Percentiles rank a stretch among this genome's conserved stretches.
phyloP scores from a whole-genome alignment of 768 basidiomycete genomes.

The Pisolithus sp. region DNA sequence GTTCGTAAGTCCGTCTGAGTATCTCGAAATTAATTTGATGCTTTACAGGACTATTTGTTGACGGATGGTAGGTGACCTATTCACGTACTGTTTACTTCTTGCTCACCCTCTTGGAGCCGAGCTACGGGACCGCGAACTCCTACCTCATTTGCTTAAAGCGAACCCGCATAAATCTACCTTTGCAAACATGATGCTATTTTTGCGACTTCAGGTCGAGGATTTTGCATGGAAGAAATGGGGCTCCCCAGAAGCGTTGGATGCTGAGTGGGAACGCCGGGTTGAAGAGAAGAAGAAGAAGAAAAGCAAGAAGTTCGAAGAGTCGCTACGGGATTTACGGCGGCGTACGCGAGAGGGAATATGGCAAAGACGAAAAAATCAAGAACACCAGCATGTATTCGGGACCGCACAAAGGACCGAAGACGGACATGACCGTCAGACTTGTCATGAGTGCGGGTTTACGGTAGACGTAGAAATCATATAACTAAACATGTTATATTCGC shows the following conservation, averaged over 20 bases:
- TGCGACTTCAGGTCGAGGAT: constrained; percentile 89
- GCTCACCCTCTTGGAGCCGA: constrained; percentile 54
- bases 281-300: constrained; percentile 84
- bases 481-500: neutral
- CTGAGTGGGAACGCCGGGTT: constrained; percentile 74
- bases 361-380: constrained; percentile 80
- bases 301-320: constrained; percentile 92
- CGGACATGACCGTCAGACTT: constrained; percentile 64
- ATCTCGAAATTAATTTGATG: neutral
- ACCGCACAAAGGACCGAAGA: constrained; percentile 45
- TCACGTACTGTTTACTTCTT: neutral
- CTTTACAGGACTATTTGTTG: constrained; percentile 77
- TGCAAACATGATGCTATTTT: constrained; percentile 98
- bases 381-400: constrained; percentile 84
- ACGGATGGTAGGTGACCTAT: constrained; percentile 67
- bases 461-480: constrained; percentile 83
- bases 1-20: constrained; percentile 34
- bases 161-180: constrained; percentile 95
- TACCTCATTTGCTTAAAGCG: constrained; percentile 90
- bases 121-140: constrained; percentile 81
- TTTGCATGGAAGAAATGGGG: constrained; percentile 99
- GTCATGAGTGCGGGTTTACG: constrained; percentile 86
- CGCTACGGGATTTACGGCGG: constrained; percentile 74
- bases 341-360: constrained; percentile 86
- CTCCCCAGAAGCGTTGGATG: constrained; percentile 82